These are phyloP conservation scores for Penicillium sp. DNA, from an alignment of 2,329 filamentous ascomycete species.

Conservation along the genomic window DNA sequence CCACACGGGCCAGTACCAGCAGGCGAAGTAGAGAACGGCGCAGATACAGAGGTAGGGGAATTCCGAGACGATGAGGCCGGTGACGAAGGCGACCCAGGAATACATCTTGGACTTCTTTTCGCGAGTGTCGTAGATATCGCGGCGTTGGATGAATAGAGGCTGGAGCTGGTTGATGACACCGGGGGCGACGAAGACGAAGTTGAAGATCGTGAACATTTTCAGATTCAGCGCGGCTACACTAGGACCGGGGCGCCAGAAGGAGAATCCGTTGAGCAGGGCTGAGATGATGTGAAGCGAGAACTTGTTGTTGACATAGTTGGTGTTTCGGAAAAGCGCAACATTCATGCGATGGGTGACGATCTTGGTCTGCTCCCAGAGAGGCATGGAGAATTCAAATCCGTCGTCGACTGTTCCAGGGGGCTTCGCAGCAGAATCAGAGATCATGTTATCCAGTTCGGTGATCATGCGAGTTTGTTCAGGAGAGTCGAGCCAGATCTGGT, in stretches of 20 bases:
- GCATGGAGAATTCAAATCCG: constrained; percentile 10
- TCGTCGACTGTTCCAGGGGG: constrained; percentile 10
- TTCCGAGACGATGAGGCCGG: constrained; percentile 8
- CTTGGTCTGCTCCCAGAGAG: constrained; percentile 11
- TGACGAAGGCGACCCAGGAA: constrained; percentile 10
- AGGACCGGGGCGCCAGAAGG: constrained; percentile 9
- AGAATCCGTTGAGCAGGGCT: constrained; percentile 7
- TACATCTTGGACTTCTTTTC: constrained; percentile 14
- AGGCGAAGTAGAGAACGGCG: constrained; percentile 10
- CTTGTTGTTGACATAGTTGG: constrained; percentile 12
- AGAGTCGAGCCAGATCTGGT: constrained; percentile 11
- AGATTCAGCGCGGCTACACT: constrained; percentile 5
- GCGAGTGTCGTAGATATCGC: constrained; percentile 10
- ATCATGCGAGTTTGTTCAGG: constrained; percentile 8
- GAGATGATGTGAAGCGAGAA: constrained; percentile 11
- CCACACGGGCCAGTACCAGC: constrained; percentile 58
- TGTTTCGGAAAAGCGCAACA: constrained; percentile 9
- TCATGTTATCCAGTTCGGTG: constrained; percentile 3
- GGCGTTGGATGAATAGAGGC: constrained; percentile 9
- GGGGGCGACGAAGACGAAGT: constrained; percentile 12
- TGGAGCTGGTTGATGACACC: constrained; percentile 13
- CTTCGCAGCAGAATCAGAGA: constrained; percentile 1
- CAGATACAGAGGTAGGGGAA: constrained; percentile 12
- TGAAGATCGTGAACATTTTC: constrained; percentile 13
- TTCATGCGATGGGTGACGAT: constrained; percentile 10